These are phyloP conservation scores for Huntiella bhutanensis DNA, from an alignment of 2,329 filamentous ascomycete species.

Conservation along the genomic window DNA sequence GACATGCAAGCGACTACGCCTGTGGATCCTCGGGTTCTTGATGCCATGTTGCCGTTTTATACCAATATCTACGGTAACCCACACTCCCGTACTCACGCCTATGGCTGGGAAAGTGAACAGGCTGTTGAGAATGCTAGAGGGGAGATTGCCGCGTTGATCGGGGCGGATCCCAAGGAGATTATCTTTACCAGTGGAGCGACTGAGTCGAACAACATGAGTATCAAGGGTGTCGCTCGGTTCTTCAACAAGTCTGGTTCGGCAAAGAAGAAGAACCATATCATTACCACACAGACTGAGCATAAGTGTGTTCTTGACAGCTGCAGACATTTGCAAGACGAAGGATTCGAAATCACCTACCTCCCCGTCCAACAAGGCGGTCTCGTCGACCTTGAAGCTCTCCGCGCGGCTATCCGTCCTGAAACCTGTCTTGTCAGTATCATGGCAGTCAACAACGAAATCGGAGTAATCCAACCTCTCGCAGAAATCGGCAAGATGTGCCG, in stretches of 20 bases:
- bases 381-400: slow-evolving; percentile 63
- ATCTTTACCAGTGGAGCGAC: slow-evolving; percentile 97
- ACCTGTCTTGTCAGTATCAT: slow-evolving; percentile 91
- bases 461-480: slow-evolving; percentile 90
- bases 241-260: slow-evolving; percentile 56
- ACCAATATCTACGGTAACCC: slow-evolving; percentile 92
- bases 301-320: slow-evolving; percentile 98
- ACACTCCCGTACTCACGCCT: slow-evolving; percentile 90
- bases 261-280: slow-evolving; percentile 97
- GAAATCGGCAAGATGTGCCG: slow-evolving; percentile 88
- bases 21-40: slow-evolving; percentile 80
- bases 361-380: slow-evolving; percentile 78
- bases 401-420: slow-evolving; percentile 76
- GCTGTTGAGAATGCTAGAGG: slow-evolving; percentile 73
- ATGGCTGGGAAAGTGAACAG: slow-evolving; percentile 96
- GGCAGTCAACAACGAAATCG: slow-evolving; percentile 98
- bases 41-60: slow-evolving; percentile 90
- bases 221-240: slow-evolving; percentile 94
- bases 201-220: slow-evolving; percentile 99
- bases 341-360: slow-evolving; percentile 91
- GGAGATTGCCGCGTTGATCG: slow-evolving; percentile 71
- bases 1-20: slow-evolving; percentile 98
- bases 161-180: slow-evolving; percentile 91
- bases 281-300: slow-evolving; percentile 94
- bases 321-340: slow-evolving; percentile 88